A percentile compares a stretch with the other conserved stretches of the same genome.
Evolutionary conservation across 1,284 basidiomycete genomes (phyloP).

Genomic region (Wolfiporia cocos): DNA sequence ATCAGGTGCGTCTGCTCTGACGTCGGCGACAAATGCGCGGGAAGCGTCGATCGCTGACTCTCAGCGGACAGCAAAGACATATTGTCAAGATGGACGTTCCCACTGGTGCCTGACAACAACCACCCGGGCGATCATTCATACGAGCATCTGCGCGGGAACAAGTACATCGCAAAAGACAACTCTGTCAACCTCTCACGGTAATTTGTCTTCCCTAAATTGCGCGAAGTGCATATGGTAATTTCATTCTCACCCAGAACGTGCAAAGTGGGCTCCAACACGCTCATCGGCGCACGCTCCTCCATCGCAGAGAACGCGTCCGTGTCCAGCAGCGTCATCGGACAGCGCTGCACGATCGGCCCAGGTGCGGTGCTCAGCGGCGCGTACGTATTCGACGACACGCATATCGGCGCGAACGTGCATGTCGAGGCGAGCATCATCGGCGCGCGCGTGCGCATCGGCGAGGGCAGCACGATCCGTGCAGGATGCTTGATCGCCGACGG

Average conservation of each 20-base stretch:
- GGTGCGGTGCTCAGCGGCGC: slow-evolving; percentile 62
- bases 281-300: slow-evolving; percentile 70
- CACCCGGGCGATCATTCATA: slow-evolving; percentile 79
- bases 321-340: slow-evolving; percentile 70
- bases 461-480: slow-evolving; percentile 51
- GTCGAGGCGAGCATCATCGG: slow-evolving; percentile 81
- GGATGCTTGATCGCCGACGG: slow-evolving; percentile 81
- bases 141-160: slow-evolving; percentile 80
- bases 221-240: background rate
- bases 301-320: slow-evolving; percentile 63
- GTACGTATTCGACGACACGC: slow-evolving; percentile 79
- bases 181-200: slow-evolving; percentile 74
- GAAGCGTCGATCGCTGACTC: slow-evolving; percentile 1
- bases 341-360: slow-evolving; percentile 62
- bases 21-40: background rate
- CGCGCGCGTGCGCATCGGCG: slow-evolving; percentile 65
- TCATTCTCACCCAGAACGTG: slow-evolving; percentile 49
- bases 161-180: slow-evolving; percentile 77
- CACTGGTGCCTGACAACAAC: slow-evolving; percentile 90
- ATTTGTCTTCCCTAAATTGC: slow-evolving; percentile 15
- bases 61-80: slow-evolving; percentile 75
- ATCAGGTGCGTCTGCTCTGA: slow-evolving; percentile 49
- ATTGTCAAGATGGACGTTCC: slow-evolving; percentile 89
- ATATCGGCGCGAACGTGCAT: slow-evolving; percentile 71
- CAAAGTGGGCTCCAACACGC: slow-evolving; percentile 76